Evolutionary conservation across 768 basidiomycete genomes (phyloP).

Genomic region (Mycena galericulata): DNA sequence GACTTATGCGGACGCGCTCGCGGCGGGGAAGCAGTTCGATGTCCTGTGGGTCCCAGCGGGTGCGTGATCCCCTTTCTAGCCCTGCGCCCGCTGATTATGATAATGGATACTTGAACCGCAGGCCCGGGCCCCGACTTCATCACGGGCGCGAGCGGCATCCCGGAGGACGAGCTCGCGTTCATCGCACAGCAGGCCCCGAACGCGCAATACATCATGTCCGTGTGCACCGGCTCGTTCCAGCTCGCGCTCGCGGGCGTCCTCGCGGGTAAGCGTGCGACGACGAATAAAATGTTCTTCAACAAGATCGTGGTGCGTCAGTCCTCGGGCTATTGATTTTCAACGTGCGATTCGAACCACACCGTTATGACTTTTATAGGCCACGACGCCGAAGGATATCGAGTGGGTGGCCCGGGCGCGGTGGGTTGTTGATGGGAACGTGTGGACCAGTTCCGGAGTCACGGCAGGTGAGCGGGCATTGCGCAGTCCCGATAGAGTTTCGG

Average conservation of each 20-base stretch:
- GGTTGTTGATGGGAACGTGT: conserved; percentile 49
- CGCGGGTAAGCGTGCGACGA: conserved; percentile 50
- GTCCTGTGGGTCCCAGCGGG: conserved; percentile 31
- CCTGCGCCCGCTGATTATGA: no score
- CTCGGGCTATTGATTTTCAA: no score
- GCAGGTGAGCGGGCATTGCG: conserved; percentile 48
- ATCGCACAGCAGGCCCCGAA: conserved; percentile 41
- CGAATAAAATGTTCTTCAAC: conserved; percentile 49
- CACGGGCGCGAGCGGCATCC: background rate
- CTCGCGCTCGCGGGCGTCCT: conserved; percentile 48
- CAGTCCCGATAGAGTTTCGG: no score
- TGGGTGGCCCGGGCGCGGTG: conserved; percentile 52
- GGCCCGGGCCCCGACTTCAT: conserved; percentile 16
- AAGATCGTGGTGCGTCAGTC: conserved; percentile 37
- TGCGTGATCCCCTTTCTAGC: background rate
- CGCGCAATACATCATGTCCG: conserved; percentile 48
- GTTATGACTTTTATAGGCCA: conserved; percentile 15
- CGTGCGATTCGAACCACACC: no score
- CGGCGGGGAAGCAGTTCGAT: conserved; percentile 30
- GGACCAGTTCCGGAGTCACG: conserved; percentile 51
- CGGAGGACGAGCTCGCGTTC: conserved; percentile 36
- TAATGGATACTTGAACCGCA: background rate
- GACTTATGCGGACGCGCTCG: conserved; percentile 27
- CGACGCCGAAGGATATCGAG: conserved; percentile 39
- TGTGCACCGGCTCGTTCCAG: conserved; percentile 48